A percentile compares a stretch with the other conserved stretches of the same genome.
phyloP scores from a whole-genome alignment of 768 basidiomycete genomes.

The Trametes coccinea region DNA sequence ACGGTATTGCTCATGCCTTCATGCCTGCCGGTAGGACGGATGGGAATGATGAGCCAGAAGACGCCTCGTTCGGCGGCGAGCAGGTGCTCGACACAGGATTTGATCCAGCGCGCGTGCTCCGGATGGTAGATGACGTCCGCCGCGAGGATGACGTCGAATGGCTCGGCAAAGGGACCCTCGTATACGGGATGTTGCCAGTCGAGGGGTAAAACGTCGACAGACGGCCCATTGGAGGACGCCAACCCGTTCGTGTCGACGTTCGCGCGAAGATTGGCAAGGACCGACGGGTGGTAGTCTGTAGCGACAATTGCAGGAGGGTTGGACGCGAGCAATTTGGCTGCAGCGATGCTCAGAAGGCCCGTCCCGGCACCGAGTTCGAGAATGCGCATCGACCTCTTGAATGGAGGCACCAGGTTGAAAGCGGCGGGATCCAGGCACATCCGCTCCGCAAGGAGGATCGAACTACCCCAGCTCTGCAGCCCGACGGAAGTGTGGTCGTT shows the following conservation, averaged over 20 bases:
- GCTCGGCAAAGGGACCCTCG: conserved; percentile 35
- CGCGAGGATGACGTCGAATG: conserved; percentile 72
- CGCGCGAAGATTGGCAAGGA: conserved; percentile 61
- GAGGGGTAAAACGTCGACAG: conserved; percentile 49
- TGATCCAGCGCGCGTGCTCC: conserved; percentile 69
- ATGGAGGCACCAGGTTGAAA: conserved; percentile 36
- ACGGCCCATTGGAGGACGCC: conserved; percentile 19
- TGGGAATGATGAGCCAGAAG: conserved; percentile 75
- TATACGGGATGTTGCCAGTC: conserved; percentile 62
- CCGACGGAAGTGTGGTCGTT: conserved; percentile 80
- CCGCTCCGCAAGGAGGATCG: conserved; percentile 67
- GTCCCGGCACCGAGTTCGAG: conserved; percentile 89
- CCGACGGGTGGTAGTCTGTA: conserved; percentile 79
- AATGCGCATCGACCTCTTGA: conserved; percentile 31
- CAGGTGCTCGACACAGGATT: conserved; percentile 53
- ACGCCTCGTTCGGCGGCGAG: conserved; percentile 39
- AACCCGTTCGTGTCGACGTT: conserved; percentile 61
- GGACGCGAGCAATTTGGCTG: conserved; percentile 47
- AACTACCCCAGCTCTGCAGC: conserved; percentile 82
- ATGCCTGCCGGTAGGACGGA: conserved; percentile 65
- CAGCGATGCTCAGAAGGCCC: conserved; percentile 74
- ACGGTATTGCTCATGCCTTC: conserved; percentile 60
- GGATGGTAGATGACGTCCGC: conserved; percentile 82
- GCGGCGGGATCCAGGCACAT: conserved; percentile 51
- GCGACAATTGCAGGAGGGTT: conserved; percentile 48